Evolutionary conservation across 202 grass and related monocot genomes (phyloP).

Genomic region (Schoenoplectus triqueter): DNA sequence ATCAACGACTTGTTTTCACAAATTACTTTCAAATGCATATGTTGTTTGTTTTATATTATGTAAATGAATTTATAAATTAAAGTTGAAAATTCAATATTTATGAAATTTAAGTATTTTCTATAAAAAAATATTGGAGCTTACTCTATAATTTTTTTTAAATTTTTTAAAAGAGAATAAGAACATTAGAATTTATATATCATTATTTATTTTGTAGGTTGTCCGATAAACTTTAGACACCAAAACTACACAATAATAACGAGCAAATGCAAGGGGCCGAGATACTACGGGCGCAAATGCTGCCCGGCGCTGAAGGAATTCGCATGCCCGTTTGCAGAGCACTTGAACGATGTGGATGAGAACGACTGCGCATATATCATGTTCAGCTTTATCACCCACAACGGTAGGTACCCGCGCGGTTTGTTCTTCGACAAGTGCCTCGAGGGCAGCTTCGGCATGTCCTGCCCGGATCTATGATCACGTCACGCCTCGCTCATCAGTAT

Average conservation of each 20-base stretch:
- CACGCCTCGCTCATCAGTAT: neutral
- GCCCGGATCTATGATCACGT: neutral
- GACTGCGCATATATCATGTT: conserved; percentile 75
- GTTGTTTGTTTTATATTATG: no score
- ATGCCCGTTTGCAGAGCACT: conserved; percentile 49
- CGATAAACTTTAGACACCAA: conserved; percentile 60
- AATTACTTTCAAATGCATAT: no score
- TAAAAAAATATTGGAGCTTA: neutral
- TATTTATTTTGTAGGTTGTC: conserved; percentile 56
- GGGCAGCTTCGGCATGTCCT: conserved; percentile 61
- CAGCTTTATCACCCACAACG: conserved; percentile 78
- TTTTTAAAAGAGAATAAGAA: neutral
- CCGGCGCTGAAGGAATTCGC: conserved; percentile 69
- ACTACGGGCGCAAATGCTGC: conserved; percentile 58
- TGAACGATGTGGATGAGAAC: conserved; percentile 60
- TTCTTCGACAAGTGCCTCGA: conserved; percentile 72
- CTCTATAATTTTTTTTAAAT: neutral
- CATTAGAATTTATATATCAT: neutral
- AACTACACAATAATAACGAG: conserved; percentile 81
- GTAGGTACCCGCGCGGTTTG: conserved; percentile 84
- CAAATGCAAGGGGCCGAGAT: conserved; percentile 84
- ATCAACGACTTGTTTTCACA: neutral
- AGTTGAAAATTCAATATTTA: no score
- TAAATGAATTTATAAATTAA: no score
- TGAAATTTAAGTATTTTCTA: no score